Conservation (phyloP, 2,329 filamentous ascomycete species). For the Stemphylium beticola region DNA sequence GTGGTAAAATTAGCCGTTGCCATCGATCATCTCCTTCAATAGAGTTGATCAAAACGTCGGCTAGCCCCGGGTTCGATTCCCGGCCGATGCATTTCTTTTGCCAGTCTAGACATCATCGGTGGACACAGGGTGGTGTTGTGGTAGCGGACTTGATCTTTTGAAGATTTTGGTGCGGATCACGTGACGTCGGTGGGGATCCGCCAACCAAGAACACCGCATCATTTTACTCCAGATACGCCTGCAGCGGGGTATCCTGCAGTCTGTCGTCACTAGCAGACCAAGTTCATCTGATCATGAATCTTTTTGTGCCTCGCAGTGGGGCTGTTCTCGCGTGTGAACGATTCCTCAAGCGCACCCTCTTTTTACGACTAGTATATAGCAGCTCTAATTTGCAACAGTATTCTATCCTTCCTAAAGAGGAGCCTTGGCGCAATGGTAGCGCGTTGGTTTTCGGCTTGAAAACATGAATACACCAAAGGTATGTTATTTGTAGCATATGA, state of each 20-base stretch:
- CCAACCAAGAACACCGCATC: neutral
- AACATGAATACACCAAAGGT: slow-evolving; percentile 23
- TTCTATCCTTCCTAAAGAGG: slow-evolving; percentile 17
- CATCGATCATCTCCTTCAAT: slow-evolving; percentile 3
- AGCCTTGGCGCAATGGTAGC: slow-evolving; percentile 36
- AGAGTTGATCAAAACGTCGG: slow-evolving; percentile 18
- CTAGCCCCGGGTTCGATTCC: slow-evolving; percentile 38
- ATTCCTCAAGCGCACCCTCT: neutral
- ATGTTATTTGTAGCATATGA: too few relatives aligned
- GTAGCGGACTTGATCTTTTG: neutral
- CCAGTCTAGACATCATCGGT: neutral
- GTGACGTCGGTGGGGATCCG: neutral
- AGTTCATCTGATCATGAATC: neutral
- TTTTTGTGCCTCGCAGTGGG: neutral
- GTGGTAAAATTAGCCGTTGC: slow-evolving; percentile 40
- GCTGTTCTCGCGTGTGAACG: neutral
- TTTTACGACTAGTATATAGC: neutral
- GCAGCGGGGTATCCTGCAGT: slow-evolving; percentile 4
- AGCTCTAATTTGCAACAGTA: neutral
- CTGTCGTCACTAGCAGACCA: neutral
- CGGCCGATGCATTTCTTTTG: slow-evolving; percentile 28
- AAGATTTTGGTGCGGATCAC: neutral
- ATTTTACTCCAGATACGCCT: neutral
- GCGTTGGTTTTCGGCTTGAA: slow-evolving; percentile 34
- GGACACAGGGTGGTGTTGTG: neutral